These are phyloP conservation scores for Rhododendron simsii DNA, from an alignment of 148 eudicot genomes.

Conservation along the genomic window DNA sequence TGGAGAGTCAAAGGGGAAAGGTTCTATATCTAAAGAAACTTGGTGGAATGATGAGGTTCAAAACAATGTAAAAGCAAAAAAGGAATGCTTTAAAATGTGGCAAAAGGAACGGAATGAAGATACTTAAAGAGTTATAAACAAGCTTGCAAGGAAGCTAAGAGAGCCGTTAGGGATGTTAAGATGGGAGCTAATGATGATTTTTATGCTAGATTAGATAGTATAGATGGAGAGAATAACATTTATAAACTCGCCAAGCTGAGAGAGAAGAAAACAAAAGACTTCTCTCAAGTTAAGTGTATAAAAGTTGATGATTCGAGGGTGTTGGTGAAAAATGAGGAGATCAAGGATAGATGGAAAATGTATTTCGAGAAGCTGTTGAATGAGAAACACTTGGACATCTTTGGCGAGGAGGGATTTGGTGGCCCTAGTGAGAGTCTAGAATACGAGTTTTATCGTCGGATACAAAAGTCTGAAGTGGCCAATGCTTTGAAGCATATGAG, in stretches of 20 bases:
- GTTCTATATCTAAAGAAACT: neutral
- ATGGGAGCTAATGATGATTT: neutral
- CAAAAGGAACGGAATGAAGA: neutral
- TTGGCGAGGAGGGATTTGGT: neutral
- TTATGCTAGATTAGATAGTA: neutral
- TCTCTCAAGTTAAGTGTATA: neutral
- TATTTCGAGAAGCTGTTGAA: neutral
- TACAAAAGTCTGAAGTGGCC: no score
- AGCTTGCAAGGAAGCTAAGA: neutral
- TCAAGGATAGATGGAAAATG: neutral
- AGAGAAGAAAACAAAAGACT: neutral
- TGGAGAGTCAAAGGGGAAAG: neutral
- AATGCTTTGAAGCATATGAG: no score
- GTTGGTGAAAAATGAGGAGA: neutral
- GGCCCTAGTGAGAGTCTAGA: neutral
- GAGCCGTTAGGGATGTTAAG: neutral
- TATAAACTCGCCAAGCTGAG: neutral
- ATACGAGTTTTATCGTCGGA: no score
- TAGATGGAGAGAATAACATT: neutral
- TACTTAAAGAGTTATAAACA: neutral
- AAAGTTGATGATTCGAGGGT: neutral
- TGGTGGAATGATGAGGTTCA: neutral
- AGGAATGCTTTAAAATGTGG: neutral
- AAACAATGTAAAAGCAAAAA: neutral
- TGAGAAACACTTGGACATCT: neutral